phyloP scores from a whole-genome alignment of 306 rosid genomes.

The Prunus mume region DNA sequence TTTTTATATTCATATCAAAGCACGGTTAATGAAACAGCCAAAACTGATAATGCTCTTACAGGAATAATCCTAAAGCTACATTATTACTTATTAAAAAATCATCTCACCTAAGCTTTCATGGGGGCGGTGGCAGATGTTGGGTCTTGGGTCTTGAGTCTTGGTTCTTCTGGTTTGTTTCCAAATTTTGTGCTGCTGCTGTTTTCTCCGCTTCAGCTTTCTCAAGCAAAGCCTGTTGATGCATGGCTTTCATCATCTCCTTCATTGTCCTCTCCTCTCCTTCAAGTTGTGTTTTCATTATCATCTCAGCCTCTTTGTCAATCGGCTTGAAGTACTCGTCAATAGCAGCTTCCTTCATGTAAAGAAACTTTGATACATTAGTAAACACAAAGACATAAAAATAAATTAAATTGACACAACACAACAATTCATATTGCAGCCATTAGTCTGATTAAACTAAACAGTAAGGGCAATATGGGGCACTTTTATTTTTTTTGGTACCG shows the following conservation, averaged over 20 bases:
- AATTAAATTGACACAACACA: background rate
- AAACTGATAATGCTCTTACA: slow-evolving; percentile 4
- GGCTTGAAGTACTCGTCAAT: slow-evolving; percentile 93
- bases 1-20: slow-evolving; percentile 5
- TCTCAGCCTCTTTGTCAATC: slow-evolving; percentile 74
- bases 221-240: slow-evolving; percentile 64
- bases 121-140: slow-evolving; percentile 31
- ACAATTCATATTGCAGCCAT: slow-evolving; percentile 3
- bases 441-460: slow-evolving; percentile 1
- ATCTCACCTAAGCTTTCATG: slow-evolving; percentile 40
- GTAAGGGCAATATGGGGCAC: background rate
- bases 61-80: slow-evolving; percentile 12
- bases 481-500: background rate
- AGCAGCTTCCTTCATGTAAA: slow-evolving; percentile 63
- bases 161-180: slow-evolving; percentile 25
- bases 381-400: background rate
- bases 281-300: slow-evolving; percentile 64
- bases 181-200: slow-evolving; percentile 17
- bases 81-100: slow-evolving; percentile 9
- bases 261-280: slow-evolving; percentile 66
- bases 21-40: background rate
- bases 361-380: background rate
- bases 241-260: slow-evolving; percentile 59
- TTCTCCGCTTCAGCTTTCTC: slow-evolving; percentile 45
- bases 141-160: slow-evolving; percentile 24